Evolutionary conservation across 1,284 basidiomycete genomes (phyloP), one percentile per base, ranked within the genome.

Genomic region (Apiotrichum laibachii): DNA sequence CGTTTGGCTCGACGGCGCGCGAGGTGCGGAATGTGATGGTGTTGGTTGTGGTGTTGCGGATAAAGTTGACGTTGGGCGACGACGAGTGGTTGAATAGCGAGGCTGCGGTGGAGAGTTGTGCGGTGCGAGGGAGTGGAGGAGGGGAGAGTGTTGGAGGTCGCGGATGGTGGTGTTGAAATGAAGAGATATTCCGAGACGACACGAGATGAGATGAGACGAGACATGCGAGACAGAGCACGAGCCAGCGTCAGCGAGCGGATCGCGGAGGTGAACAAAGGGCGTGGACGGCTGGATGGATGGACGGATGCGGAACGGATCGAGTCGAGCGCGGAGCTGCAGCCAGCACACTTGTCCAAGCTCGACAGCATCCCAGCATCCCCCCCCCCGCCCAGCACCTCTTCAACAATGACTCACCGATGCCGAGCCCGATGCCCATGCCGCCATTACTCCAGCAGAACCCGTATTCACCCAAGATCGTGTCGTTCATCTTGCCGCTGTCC

Each of bases 361-460:
- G 22, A 19, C 26, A 34, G 22, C 43, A 19, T 33, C 51, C 40
- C 26, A 9, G n/a, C 19, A 9, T 15, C 22, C 21, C 42, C 7
- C 40, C 26, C n/a, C 42, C 40, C 21, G 2, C 26, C 34, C 9
- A 16, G 26, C 26, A 39, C 45, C 22, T 37, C 39, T 40, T 39
- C 26, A 18, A 19, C 55, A 21, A 2, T 18, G 4, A 74, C 82
- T 64, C 70, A 92, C 91, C 92, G 33, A 95, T 81, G 1, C 93
- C 93, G 0, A 95, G 77, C 0, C 90, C 89, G 2, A 98, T 81
- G 0, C 89, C 93, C 89, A 92, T 91, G 2, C 85, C 84, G 0
- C 88, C 88, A 10, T 70, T 68, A 63, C 85, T 84, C 88, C 91
- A 96, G 46, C 85, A 86, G 71, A 94, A 94, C 0, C 90, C 87